Evolutionary conservation across 257 asterid genomes (phyloP), one percentile per base, ranked within the genome.

Genomic region (Echites panduratus): DNA sequence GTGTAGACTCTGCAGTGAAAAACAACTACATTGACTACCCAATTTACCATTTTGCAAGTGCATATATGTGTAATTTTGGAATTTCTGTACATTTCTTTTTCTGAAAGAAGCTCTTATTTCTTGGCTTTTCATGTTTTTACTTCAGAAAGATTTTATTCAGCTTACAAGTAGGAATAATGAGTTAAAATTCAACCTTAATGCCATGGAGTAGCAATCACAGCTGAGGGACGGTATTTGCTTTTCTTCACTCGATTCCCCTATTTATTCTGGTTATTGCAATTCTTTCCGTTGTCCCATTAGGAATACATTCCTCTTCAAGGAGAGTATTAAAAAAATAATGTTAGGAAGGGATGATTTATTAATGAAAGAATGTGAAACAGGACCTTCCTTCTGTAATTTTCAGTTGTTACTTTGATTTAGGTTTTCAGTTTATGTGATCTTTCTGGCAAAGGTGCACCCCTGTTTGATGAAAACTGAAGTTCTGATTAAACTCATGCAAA

Each of bases 201-300:
- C 97, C 72, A 82, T 85, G 94, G 89, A 88, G 83, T 96, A 93
- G 76, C 98, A n/a, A n/a, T n/a, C n/a, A n/a, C n/a, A n/a, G n/a
- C n/a, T n/a, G n/a, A n/a, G n/a, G n/a, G n/a, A n/a, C n/a, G n/a
- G n/a, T n/a, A n/a, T n/a, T n/a, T n/a, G n/a, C n/a, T n/a, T n/a
- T n/a, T n/a, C n/a, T n/a, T n/a, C n/a, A n/a, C n/a, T n/a, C n/a
- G n/a, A n/a, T n/a, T n/a, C n/a, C n/a, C n/a, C n/a, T n/a, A n/a
- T 38, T 35, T 20, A 12, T 66, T 48, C 47, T 22, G 20, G 35
- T 41, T n/a, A 2, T 43, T 40, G 8, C 49, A 19, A 22, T 4
- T 62, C 1, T 20, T 17, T 41, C 7, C 50, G 29, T 0, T 24
- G 9, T 9, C 40, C 32, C 19, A 24, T 26, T 40, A 26, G 65